These are phyloP conservation scores for Corymbia calophylla DNA, from an alignment of 441 rosid genomes.

Conservation along the genomic window DNA sequence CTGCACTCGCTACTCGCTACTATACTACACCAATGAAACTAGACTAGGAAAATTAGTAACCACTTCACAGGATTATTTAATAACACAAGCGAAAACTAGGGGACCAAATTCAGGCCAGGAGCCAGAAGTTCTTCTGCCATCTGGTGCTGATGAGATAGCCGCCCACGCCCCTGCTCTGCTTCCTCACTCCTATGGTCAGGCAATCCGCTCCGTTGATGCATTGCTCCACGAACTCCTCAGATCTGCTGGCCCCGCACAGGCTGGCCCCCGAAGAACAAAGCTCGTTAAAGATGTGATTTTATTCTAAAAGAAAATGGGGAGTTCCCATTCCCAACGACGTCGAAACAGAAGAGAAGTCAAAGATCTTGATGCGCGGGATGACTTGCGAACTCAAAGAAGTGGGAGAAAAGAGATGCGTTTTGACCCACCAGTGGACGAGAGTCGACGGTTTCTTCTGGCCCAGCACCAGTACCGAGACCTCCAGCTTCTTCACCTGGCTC, in stretches of 20 bases:
- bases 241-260: conserved; percentile 54
- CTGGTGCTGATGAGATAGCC: conserved; percentile 85
- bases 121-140: conserved; percentile 97
- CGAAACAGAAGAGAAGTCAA: background rate
- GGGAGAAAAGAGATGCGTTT: background rate
- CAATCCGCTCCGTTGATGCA: conserved; percentile 75
- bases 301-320: background rate
- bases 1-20: background rate
- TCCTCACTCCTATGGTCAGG: conserved; percentile 80
- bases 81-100: background rate
- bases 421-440: conserved; percentile 49
- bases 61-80: background rate
- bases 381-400: background rate
- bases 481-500: conserved; percentile 93
- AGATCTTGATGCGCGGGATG: background rate
- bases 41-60: background rate
- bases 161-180: conserved; percentile 74
- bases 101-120: conserved; percentile 33
- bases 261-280: conserved; percentile 21
- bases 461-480: conserved; percentile 70
- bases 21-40: background rate
- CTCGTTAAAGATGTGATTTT: no score
- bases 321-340: background rate
- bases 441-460: conserved; percentile 72
- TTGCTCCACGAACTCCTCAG: conserved; percentile 65